Evolutionary conservation across 306 rosid species (phyloP).

Genomic region (Dryas drummondii): DNA sequence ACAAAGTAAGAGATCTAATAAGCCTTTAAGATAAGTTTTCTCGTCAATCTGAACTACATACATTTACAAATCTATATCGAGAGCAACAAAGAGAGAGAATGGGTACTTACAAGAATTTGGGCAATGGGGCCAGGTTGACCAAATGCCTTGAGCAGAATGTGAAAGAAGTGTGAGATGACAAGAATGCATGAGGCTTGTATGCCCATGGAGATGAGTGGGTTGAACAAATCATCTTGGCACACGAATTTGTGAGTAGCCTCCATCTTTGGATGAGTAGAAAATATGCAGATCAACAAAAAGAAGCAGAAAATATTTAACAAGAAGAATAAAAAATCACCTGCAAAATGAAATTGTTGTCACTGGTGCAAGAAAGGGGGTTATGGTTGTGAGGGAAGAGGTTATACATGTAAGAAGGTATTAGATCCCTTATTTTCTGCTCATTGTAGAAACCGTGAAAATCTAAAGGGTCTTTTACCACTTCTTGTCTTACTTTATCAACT

Average conservation of each 20-base stretch:
- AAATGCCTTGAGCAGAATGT: slow-evolving; percentile 62
- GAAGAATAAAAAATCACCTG: not conserved
- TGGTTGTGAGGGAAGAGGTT: not conserved
- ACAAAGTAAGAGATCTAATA: too few relatives aligned
- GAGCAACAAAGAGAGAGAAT: too few relatives aligned
- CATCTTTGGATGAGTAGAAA: slow-evolving; percentile 33
- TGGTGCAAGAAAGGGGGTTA: not conserved
- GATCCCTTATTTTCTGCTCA: slow-evolving; percentile 44
- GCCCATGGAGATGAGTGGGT: slow-evolving; percentile 85
- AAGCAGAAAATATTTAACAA: not conserved
- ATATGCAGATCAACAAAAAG: not conserved
- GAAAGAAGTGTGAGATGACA: slow-evolving; percentile 84
- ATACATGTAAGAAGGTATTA: slow-evolving; percentile 11
- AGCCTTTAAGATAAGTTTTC: too few relatives aligned
- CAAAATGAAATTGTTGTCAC: not conserved
- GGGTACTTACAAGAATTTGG: slow-evolving; percentile 57
- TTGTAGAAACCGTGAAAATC: slow-evolving; percentile 25
- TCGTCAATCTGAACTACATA: too few relatives aligned
- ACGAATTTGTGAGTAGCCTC: slow-evolving; percentile 72
- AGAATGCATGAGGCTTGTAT: slow-evolving; percentile 84
- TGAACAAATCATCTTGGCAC: slow-evolving; percentile 56
- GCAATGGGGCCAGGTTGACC: slow-evolving; percentile 96
- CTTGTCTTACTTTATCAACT: not conserved
- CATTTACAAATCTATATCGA: too few relatives aligned
- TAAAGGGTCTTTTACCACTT: slow-evolving; percentile 20